Evolutionary conservation across 805 yeast species (phyloP).

Genomic region (Candida glaebosa): DNA sequence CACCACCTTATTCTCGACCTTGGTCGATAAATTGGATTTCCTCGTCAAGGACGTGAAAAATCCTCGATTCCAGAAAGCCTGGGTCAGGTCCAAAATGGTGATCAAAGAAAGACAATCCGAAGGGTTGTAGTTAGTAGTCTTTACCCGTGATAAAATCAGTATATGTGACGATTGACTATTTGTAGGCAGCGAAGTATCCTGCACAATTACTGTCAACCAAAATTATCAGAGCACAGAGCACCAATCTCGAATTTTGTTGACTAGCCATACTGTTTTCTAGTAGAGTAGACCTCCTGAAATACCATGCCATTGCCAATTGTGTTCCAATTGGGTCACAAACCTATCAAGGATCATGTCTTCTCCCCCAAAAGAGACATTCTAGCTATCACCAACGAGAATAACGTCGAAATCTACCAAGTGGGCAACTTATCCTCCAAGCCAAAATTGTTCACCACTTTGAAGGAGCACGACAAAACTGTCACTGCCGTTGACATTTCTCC

Average conservation of each 20-base stretch:
- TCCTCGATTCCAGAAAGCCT: conserved; percentile 34
- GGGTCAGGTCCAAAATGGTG: conserved; percentile 32
- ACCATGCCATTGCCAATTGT: conserved; percentile 25
- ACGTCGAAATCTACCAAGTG: conserved; percentile 70
- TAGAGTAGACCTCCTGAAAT: conserved; percentile 15
- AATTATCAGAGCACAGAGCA: too few species aligned
- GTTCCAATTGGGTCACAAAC: conserved; percentile 72
- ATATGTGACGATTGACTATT: too few species aligned
- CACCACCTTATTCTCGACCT: conserved; percentile 37
- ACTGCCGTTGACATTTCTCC: conserved; percentile 90
- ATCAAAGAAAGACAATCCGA: conserved; percentile 23
- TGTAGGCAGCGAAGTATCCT: too few species aligned
- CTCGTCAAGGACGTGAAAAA: conserved; percentile 41
- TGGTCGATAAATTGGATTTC: conserved; percentile 43
- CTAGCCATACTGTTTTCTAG: too few species aligned
- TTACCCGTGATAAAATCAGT: too few species aligned
- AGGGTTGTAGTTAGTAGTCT: conserved; percentile 1
- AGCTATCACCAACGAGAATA: conserved; percentile 79
- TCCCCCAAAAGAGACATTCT: conserved; percentile 59
- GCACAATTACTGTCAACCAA: too few species aligned
- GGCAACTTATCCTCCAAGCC: conserved; percentile 46
- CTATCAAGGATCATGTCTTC: conserved; percentile 90
- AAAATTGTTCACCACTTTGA: conserved; percentile 58
- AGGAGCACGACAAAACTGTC: conserved; percentile 88
- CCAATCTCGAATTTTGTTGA: too few species aligned